Base-by-base conservation (phyloP, 2,329 filamentous ascomycete genomes). In the Tolypocladium tundrense region DNA sequence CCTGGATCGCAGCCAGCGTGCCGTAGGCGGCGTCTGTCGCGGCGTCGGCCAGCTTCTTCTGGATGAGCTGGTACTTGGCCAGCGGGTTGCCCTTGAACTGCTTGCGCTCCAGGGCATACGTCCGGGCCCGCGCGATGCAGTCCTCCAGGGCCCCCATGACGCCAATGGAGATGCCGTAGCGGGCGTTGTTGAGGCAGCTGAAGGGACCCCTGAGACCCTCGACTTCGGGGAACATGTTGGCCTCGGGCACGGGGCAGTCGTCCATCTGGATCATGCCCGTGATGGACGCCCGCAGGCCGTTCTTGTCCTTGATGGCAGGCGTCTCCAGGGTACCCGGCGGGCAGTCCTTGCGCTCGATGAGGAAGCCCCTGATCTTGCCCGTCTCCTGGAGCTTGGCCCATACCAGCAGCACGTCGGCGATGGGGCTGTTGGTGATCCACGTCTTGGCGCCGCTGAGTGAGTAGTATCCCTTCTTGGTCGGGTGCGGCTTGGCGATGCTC, bases 251-350 rank as follows among this genome's bases (percentile, higher is more conserved):
- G 0, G 94, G 93, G 64, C 90, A 92, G 62, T 88, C 86, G 63
- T 97, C 93, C 69, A 99, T 82, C 65, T 96, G 91, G 64, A 99
- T 97, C 94, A 97, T 97, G 58, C 94, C 94, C 0, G 94, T 99
- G 62, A 97, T 88, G 14, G 90, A 96, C 14, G 94, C 94, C 59
- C 94, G 83, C 39, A 99, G 83, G 1, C 92, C 94, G 61, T 89
- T 97, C 82, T 99, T 99, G 77, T 97, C 85, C 78, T 95, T 95
- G 72, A 99, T 88, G 14, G 88, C 77, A 1, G 94, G 94, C 7
- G 94, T 99, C 72, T 94, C 91, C 16, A 99, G 79, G 0, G 92
- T 95, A 2, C 94, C 93, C 0, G 90, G 79, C 1, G 92, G 92
- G 68, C 92, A 96, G 64, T 90, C 82, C 64, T 85, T 84, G 64